A percentile compares a stretch with the other conserved stretches of the same genome.
Conservation (phyloP, 2,329 filamentous ascomycete species). For the Knufia fluminis region DNA sequence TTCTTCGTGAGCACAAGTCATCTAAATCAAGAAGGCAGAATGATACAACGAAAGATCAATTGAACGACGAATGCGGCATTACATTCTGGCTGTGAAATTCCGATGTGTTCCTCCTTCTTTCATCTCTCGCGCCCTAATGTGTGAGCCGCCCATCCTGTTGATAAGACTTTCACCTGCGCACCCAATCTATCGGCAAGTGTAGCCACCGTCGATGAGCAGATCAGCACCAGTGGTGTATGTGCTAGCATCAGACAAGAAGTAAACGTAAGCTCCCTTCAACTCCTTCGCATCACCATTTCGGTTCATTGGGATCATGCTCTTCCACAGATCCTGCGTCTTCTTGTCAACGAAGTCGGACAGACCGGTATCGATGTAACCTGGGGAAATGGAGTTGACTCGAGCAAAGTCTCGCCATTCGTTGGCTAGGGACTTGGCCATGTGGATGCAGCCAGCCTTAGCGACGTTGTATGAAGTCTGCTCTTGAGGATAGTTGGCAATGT, state of each 20-base stretch:
- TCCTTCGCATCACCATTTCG: conserved; percentile 56
- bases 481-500: conserved; percentile 50
- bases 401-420: conserved; percentile 64
- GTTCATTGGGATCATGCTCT: conserved; percentile 51
- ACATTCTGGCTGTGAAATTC: not conserved
- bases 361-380: conserved; percentile 60
- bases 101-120: too few relatives aligned
- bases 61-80: not conserved
- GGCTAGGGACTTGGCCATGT: conserved; percentile 54
- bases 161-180: too few relatives aligned
- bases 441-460: conserved; percentile 59
- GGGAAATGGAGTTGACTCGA: conserved; percentile 58
- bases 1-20: too few relatives aligned
- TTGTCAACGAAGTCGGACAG: conserved; percentile 54
- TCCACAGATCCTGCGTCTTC: conserved; percentile 49
- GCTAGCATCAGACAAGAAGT: conserved; percentile 39
- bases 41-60: not conserved
- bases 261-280: conserved; percentile 52
- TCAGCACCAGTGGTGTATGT: conserved; percentile 43
- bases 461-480: conserved; percentile 56
- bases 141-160: too few relatives aligned
- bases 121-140: too few relatives aligned
- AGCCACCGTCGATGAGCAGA: conserved; percentile 42
- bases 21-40: not conserved
- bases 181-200: conserved; percentile 32